Base-by-base conservation (phyloP, 352 stramenopile genomes). In the Globisporangium okanoganense region DNA sequence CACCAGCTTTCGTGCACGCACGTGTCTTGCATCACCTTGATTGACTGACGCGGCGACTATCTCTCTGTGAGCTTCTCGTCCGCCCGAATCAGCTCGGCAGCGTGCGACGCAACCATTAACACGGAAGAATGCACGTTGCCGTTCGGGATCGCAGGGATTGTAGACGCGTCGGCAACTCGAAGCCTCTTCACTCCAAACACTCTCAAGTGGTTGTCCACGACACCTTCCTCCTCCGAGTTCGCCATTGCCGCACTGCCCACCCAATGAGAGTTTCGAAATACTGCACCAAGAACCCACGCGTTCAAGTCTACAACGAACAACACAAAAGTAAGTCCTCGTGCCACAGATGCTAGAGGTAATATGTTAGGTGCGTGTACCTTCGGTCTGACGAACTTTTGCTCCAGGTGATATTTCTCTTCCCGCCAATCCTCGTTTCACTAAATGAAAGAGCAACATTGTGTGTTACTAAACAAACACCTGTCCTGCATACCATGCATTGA, bases 221-320 rank as follows among this genome's bases (percentile, higher is more conserved):
- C 81, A 31, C 66, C 79, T 0, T 78, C 66, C 1, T 75, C 52
- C 33, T 76, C 62, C 1, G 61, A 59, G 2, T 54, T 58, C 20
- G 64, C 85, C 84, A 97, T 96, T 2, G 78, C 71, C 14, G 83
- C 83, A 62, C 78, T 91, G 31, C 89, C 82, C 27, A 90, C 82
- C 88, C 88, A 96, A 53, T 96, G 88, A 13, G 78, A 87, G 60
- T 97, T 97, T 27, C 76, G 75, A 41, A 95, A 89, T 2, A 88
- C 69, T 49, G 85, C 72, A 35, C 72, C 48, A 20, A 72, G 61
- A 7, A 97, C 77, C 80, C 87, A 95, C 8, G 66, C 53, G 18
- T 87, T 60, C 59, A 96, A 65, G 20, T 75, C 78, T 81, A 20
- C 29, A 31, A 55, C 31, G 44, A 52, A 48, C 16, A 22, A 44